Base-by-base conservation (phyloP, 2,329 filamentous ascomycete species). In the Ciborinia camelliae region DNA sequence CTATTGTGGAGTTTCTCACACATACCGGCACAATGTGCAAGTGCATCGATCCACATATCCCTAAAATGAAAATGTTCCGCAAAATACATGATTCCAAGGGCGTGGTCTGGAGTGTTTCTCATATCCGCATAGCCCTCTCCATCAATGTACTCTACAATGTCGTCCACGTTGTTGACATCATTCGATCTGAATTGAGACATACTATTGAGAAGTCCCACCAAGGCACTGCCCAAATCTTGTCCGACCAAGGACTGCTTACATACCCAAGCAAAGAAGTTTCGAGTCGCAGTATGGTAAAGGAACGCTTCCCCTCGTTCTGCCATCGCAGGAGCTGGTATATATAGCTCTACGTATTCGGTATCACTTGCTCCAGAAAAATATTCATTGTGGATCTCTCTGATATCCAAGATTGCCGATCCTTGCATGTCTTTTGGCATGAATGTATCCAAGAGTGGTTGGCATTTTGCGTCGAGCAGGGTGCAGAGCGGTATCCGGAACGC, bases 1-100 rank as follows among this genome's bases (percentile, higher is more conserved):
- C 82, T 84, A 7, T 77, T 72, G 48, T 80, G 78, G 6, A 93
- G 67, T 32, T 79, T 79, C 26, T 89, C 84, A 66, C 83, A 84
- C 90, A 94, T 92, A 51, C 90, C 91, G 43, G 89, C 88, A 72
- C 90, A 92, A 72, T 95, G 91, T 18, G 84, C 82, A 75, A 93
- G 92, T 0, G 90, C 87, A 71, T 90, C 84, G 14, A 87, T 82
- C 80, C 91, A 94, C 15, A 91, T 76, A n/a, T 86, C 81, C 62
- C 79, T 80, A 32, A 89, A 76, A 60, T 84, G 82, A 68, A 87
- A 88, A 28, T 81, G 78, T 72, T 94, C 90, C 2, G 89, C 86
- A 51, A 92, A 81, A 59, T 84, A 83, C 15, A 94, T 77, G 52
- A 88, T 79, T 0, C 87, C 90, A 45, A 92, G 74, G 0, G 90